A percentile compares a stretch with the other conserved stretches of the same genome.
These are phyloP conservation scores for Sonneratia alba DNA, from an alignment of 345 rosid species.

Conservation along the genomic window DNA sequence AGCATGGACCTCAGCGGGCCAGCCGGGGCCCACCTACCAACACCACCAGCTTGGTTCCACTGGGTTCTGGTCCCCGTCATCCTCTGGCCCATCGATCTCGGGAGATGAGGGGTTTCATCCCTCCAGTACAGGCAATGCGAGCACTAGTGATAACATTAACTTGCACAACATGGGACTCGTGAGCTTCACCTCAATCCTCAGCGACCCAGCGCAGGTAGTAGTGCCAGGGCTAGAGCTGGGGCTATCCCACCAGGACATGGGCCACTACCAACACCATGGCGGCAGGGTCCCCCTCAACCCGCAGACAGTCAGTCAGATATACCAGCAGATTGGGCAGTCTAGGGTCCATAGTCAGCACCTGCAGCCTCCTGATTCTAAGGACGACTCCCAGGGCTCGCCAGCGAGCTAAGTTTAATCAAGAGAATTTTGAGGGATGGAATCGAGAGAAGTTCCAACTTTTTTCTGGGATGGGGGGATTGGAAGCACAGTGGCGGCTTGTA, in stretches of 20 bases:
- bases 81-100: background rate
- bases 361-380: slow-evolving; percentile 13
- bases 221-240: slow-evolving; percentile 39
- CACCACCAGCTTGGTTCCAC: slow-evolving; percentile 16
- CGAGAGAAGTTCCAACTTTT: background rate
- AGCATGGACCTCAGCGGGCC: slow-evolving; percentile 18
- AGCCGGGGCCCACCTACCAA: slow-evolving; percentile 18
- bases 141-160: slow-evolving; percentile 20
- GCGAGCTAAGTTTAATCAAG: background rate
- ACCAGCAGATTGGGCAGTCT: slow-evolving; percentile 37
- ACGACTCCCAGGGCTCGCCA: slow-evolving; percentile 32
- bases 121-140: slow-evolving; percentile 17
- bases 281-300: slow-evolving; percentile 24
- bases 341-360: slow-evolving; percentile 21
- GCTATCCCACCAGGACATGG: slow-evolving; percentile 23
- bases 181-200: slow-evolving; percentile 31
- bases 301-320: slow-evolving; percentile 17
- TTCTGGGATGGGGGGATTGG: too few species aligned
- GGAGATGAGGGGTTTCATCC: slow-evolving; percentile 20
- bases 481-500: background rate
- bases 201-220: slow-evolving; percentile 12
- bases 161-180: slow-evolving; percentile 27
- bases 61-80: slow-evolving; percentile 21
- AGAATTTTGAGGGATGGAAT: background rate
- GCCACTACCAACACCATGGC: slow-evolving; percentile 1